Evolutionary conservation across 2,329 filamentous ascomycete genomes (phyloP).

Genomic region (Colletotrichum orbiculare): DNA sequence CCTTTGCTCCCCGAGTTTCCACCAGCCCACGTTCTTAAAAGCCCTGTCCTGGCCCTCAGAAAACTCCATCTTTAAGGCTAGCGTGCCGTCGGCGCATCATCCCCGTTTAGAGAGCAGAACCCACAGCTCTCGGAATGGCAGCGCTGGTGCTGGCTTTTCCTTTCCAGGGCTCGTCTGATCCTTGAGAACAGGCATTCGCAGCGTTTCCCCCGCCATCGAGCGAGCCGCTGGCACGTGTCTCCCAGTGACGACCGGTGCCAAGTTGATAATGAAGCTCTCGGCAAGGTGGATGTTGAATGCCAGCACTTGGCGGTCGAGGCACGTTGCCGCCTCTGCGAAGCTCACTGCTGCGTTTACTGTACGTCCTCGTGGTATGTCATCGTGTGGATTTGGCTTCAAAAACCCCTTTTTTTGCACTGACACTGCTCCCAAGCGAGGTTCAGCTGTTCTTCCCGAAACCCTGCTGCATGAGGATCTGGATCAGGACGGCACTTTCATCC

Average conservation of each 20-base stretch:
- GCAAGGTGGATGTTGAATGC: not conserved
- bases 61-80: slow-evolving; percentile 19
- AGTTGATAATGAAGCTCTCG: not conserved
- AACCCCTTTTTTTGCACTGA: no score
- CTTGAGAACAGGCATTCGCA: not conserved
- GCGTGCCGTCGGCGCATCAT: slow-evolving; percentile 9
- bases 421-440: not conserved
- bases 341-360: not conserved
- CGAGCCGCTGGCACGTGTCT: slow-evolving; percentile 4
- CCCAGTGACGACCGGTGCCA: not conserved
- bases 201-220: not conserved
- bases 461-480: not conserved
- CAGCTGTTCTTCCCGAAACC: not conserved
- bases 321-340: slow-evolving; percentile 3
- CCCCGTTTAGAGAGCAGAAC: not conserved
- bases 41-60: not conserved
- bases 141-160: not conserved
- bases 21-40: slow-evolving; percentile 7
- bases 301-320: not conserved
- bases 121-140: not conserved
- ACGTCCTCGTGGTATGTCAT: not conserved
- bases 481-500: not conserved
- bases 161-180: not conserved
- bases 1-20: not conserved
- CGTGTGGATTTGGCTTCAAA: no score